A percentile compares a stretch with the other conserved stretches of the same genome.
Evolutionary conservation across 2,329 filamentous ascomycete genomes (phyloP).

Genomic region (Chaetomium sp.): DNA sequence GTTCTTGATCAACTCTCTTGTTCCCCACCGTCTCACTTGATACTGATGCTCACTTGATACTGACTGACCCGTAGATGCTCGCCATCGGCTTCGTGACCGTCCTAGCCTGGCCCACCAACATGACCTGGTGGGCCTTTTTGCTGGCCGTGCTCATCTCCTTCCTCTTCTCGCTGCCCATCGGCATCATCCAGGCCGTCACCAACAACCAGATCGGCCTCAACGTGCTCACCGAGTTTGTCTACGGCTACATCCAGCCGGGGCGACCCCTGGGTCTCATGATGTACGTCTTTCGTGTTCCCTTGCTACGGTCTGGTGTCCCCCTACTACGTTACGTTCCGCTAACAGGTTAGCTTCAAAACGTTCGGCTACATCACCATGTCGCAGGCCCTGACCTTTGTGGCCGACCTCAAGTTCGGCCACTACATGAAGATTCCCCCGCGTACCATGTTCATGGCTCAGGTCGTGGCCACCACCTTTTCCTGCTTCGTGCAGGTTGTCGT

Average conservation of each 20-base stretch:
- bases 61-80: conserved; percentile 37
- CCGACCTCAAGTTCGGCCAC: conserved; percentile 64
- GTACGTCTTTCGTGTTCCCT: conserved; percentile 31
- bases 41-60: too few species aligned
- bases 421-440: conserved; percentile 67
- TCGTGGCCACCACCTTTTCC: conserved; percentile 59
- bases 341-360: conserved; percentile 48
- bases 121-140: conserved; percentile 67
- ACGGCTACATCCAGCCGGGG: conserved; percentile 69
- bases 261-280: conserved; percentile 68
- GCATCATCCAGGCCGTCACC: conserved; percentile 63
- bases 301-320: not conserved
- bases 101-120: conserved; percentile 57
- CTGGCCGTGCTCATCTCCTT: conserved; percentile 59
- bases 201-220: conserved; percentile 68
- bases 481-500: conserved; percentile 61
- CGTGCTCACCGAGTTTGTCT: conserved; percentile 67
- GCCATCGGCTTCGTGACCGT: conserved; percentile 48
- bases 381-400: conserved; percentile 57
- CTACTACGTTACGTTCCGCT: conserved; percentile 7
- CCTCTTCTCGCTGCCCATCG: conserved; percentile 58
- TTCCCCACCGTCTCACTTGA: not conserved
- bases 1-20: conserved; percentile 20
- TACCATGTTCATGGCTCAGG: conserved; percentile 60
- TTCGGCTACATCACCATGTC: conserved; percentile 59